Percentiles rank a stretch among this genome's conserved stretches.
Conservation (phyloP, 352 stramenopile genomes). For the Pythium volutum region DNA sequence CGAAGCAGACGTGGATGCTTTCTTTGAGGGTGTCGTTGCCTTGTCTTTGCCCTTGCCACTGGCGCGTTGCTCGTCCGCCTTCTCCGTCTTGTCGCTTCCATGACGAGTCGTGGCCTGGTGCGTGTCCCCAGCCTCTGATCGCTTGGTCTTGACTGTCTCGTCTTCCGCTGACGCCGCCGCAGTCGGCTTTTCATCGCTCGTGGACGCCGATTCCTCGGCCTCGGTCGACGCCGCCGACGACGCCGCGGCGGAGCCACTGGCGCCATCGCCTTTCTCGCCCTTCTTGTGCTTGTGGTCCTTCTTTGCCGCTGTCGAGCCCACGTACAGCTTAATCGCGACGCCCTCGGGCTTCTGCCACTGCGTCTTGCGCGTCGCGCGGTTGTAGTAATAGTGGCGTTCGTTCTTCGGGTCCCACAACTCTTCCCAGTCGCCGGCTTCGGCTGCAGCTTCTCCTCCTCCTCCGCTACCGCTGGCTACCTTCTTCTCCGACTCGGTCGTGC, state of each 20-base stretch:
- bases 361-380: conserved; percentile 73
- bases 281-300: conserved; percentile 27
- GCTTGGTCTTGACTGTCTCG: background rate
- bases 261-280: conserved; percentile 8
- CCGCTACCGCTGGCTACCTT: background rate
- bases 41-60: conserved; percentile 10
- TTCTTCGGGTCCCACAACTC: conserved; percentile 88
- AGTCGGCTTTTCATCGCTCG: conserved; percentile 7
- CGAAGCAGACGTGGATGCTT: conserved; percentile 12
- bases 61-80: conserved; percentile 16
- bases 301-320: conserved; percentile 18
- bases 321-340: conserved; percentile 75
- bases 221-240: conserved; percentile 6
- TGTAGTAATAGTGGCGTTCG: conserved; percentile 84
- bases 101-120: conserved; percentile 4
- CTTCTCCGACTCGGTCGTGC: conserved; percentile 15
- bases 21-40: conserved; percentile 20
- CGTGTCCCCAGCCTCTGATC: background rate
- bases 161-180: conserved; percentile 1
- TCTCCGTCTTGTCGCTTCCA: conserved; percentile 15
- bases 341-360: conserved; percentile 77
- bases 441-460: too few species aligned
- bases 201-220: conserved; percentile 15
- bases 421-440: conserved; percentile 57
- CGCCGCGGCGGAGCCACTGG: background rate